Conservation (phyloP, 2,329 filamentous ascomycete species). For the Trichoderma afroharzianum region DNA sequence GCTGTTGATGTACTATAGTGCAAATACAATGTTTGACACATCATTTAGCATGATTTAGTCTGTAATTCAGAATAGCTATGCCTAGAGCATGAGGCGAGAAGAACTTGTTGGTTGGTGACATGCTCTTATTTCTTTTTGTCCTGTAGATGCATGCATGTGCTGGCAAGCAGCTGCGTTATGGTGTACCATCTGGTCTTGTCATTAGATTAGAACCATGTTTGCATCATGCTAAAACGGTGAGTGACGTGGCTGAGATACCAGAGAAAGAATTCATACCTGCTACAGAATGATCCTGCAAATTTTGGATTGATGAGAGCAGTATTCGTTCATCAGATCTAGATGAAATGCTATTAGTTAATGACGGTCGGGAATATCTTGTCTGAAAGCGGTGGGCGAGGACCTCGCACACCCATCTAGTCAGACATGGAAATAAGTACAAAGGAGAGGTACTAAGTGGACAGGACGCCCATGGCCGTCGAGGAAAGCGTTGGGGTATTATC, state of each 20-base stretch:
- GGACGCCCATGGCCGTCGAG: background rate
- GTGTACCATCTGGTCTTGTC: background rate
- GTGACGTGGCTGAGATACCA: fast-evolving
- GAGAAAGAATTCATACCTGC: background rate
- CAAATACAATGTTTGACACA: too few relatives aligned
- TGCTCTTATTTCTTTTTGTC: too few relatives aligned
- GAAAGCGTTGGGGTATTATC: background rate
- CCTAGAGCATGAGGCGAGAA: too few relatives aligned
- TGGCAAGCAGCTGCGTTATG: too few relatives aligned
- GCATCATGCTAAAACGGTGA: background rate
- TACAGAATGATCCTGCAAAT: too few relatives aligned
- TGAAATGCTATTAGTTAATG: background rate
- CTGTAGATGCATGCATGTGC: too few relatives aligned
- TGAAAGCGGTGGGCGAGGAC: background rate
- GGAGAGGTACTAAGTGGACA: background rate
- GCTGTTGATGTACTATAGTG: background rate
- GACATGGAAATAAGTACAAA: background rate
- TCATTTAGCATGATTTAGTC: too few relatives aligned
- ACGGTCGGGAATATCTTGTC: background rate
- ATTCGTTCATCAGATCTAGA: too few relatives aligned
- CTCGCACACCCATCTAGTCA: background rate
- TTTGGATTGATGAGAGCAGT: too few relatives aligned
- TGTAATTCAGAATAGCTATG: too few relatives aligned
- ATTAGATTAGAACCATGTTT: background rate
- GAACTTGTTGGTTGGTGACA: too few relatives aligned